Evolutionary conservation across 495 filamentous ascomycete species (phyloP).

Genomic region (Penicillium soppii): DNA sequence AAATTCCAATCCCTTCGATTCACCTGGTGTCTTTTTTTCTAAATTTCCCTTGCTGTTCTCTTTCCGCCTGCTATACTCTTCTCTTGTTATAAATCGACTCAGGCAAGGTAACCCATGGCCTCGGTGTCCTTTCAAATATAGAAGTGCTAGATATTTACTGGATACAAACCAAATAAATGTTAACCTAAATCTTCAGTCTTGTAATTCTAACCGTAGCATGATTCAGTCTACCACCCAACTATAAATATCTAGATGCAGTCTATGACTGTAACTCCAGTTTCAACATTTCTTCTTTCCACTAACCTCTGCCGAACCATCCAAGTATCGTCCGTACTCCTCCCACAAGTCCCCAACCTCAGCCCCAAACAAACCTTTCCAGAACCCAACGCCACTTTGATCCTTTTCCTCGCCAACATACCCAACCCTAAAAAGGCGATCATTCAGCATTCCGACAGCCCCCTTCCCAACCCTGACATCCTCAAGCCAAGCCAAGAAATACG

Average conservation of each 20-base stretch:
- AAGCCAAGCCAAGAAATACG: slow-evolving; percentile 77
- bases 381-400: slow-evolving; percentile 52
- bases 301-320: slow-evolving; percentile 22
- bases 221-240: background rate
- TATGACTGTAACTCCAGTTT: slow-evolving; percentile 13
- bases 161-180: slow-evolving; percentile 21
- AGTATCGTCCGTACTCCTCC: slow-evolving; percentile 62
- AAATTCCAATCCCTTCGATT: slow-evolving; percentile 36
- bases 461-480: slow-evolving; percentile 68
- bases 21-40: slow-evolving; percentile 35
- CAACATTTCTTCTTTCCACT: slow-evolving; percentile 33
- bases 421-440: slow-evolving; percentile 62
- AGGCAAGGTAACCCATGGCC: slow-evolving; percentile 11
- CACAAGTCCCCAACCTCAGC: slow-evolving; percentile 66
- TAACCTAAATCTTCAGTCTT: background rate
- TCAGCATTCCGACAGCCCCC: slow-evolving; percentile 71
- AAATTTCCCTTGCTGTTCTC: slow-evolving; percentile 18
- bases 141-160: slow-evolving; percentile 26
- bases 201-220: background rate
- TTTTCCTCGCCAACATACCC: slow-evolving; percentile 38
- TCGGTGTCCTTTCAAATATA: slow-evolving; percentile 20
- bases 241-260: background rate
- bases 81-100: slow-evolving; percentile 14
- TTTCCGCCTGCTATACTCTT: slow-evolving; percentile 9
- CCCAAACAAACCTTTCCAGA: slow-evolving; percentile 73